Conservation (phyloP, 2,329 filamentous ascomycete species). For the Didymella pomorum region DNA sequence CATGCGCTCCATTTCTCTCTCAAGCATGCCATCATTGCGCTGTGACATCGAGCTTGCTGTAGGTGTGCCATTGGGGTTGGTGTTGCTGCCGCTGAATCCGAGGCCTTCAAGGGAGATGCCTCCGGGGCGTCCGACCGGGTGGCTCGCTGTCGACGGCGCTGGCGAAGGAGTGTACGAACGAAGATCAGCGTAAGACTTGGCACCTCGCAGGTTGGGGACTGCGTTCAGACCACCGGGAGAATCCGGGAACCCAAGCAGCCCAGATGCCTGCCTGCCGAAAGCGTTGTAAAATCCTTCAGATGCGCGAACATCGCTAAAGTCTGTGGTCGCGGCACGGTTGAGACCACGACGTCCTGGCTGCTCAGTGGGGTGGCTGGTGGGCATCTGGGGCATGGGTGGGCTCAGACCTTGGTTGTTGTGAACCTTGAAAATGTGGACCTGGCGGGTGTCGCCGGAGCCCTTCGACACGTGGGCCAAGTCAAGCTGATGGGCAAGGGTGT, state of each 20-base stretch:
- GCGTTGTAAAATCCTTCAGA: conserved; percentile 78
- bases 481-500: conserved; percentile 95
- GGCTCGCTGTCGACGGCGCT: conserved; percentile 87
- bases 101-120: conserved; percentile 56
- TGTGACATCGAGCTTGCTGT: conserved; percentile 61
- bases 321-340: conserved; percentile 94
- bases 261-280: conserved; percentile 79
- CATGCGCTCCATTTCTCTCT: conserved; percentile 70
- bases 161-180: conserved; percentile 95
- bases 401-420: conserved; percentile 66
- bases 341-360: conserved; percentile 78
- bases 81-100: conserved; percentile 64
- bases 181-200: conserved; percentile 95
- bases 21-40: conserved; percentile 66
- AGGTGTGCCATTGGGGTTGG: conserved; percentile 72
- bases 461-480: conserved; percentile 89
- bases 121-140: conserved; percentile 72
- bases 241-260: conserved; percentile 81
- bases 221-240: conserved; percentile 73
- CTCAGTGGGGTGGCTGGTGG: conserved; percentile 72
- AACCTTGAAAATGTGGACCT: conserved; percentile 86
- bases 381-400: conserved; percentile 66
- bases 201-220: conserved; percentile 82
- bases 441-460: conserved; percentile 84
- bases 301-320: conserved; percentile 85